A percentile compares a stretch with the other conserved stretches of the same genome.
phyloP scores from a whole-genome alignment of 768 basidiomycete species.

The Boletus vinaceobasis region DNA sequence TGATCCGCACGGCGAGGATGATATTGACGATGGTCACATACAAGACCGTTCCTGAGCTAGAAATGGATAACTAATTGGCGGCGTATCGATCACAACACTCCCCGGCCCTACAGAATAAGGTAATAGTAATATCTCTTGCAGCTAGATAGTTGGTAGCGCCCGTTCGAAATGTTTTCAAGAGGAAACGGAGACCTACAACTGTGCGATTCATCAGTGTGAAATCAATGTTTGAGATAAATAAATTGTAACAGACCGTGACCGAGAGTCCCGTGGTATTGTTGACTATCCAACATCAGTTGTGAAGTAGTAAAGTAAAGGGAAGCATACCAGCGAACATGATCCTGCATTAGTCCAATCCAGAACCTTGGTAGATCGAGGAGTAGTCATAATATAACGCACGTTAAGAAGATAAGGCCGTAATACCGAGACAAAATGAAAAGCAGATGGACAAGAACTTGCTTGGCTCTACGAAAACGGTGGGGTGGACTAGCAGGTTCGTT shows the following conservation, averaged over 20 bases:
- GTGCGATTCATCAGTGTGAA: not conserved
- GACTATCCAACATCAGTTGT: slow-evolving; percentile 7
- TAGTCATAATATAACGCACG: slow-evolving; percentile 2
- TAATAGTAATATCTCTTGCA: slow-evolving; percentile 25
- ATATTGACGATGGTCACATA: slow-evolving; percentile 20
- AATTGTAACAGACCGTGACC: slow-evolving; percentile 7
- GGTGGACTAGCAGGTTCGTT: not conserved
- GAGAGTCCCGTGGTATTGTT: slow-evolving; percentile 22
- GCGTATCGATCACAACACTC: not conserved
- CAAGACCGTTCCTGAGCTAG: slow-evolving; percentile 19
- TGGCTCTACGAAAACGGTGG: not conserved
- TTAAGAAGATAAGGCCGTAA: slow-evolving; percentile 23
- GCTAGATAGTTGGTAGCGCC: not conserved
- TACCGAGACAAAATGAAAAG: slow-evolving; percentile 25
- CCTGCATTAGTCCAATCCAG: slow-evolving; percentile 4
- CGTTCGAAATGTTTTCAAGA: not conserved
- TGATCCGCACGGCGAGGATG: slow-evolving; percentile 18
- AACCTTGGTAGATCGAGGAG: not conserved
- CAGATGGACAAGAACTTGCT: slow-evolving; percentile 7
- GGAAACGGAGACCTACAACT: slow-evolving; percentile 17
- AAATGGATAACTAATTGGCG: not conserved
- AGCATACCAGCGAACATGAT: slow-evolving; percentile 15
- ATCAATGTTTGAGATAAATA: not conserved
- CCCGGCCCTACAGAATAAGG: slow-evolving; percentile 14
- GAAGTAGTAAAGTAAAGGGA: not conserved